Conservation (phyloP, 345 rosid species). For the Atalantia buxifolia region DNA sequence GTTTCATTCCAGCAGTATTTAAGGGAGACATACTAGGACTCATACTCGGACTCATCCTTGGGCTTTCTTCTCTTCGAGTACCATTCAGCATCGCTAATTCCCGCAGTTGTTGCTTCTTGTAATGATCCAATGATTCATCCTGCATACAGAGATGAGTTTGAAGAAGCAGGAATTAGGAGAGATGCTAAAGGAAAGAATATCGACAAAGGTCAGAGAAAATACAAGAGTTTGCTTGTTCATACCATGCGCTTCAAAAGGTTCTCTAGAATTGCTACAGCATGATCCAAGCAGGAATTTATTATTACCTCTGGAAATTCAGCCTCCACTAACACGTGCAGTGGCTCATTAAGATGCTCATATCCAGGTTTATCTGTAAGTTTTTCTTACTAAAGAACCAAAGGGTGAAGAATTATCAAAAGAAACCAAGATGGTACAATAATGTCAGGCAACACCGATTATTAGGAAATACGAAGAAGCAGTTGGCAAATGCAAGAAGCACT, state of each 20-base stretch:
- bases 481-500: not conserved
- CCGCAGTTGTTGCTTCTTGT: conserved; percentile 79
- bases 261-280: conserved; percentile 67
- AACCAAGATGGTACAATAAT: not conserved
- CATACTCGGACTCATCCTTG: conserved; percentile 75
- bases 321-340: conserved; percentile 76
- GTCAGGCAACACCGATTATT: no score
- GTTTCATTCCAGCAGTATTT: conserved; percentile 66
- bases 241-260: conserved; percentile 90
- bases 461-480: not conserved
- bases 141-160: conserved; percentile 9
- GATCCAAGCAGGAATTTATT: conserved; percentile 60
- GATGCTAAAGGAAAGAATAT: not conserved
- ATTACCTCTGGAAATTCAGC: conserved; percentile 87
- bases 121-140: conserved; percentile 91
- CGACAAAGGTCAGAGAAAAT: not conserved
- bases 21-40: conserved; percentile 92
- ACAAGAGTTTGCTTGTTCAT: conserved; percentile 8
- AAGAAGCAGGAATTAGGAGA: not conserved
- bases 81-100: conserved; percentile 82
- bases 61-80: conserved; percentile 84
- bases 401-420: conserved; percentile 1
- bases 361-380: conserved; percentile 88
- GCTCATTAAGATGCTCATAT: conserved; percentile 89
- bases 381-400: conserved; percentile 16